Conservation (phyloP, 2,329 filamentous ascomycete genomes). For the Biscogniauxia marginata region DNA sequence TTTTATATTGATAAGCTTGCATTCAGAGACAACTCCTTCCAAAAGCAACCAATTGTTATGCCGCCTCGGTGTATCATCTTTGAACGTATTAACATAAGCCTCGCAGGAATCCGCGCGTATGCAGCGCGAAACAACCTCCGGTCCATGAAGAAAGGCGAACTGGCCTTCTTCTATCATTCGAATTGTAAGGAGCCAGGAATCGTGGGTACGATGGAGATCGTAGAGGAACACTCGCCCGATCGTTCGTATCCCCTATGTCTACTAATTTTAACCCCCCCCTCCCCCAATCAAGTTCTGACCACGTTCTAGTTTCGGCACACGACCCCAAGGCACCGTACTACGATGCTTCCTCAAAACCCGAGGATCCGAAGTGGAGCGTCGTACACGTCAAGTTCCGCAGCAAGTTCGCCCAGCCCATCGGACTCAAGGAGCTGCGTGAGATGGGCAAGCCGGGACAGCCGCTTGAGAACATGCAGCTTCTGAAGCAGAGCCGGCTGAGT, state of each 20-base stretch:
- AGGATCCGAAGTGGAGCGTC: constrained; percentile 78
- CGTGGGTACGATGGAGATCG: constrained; percentile 85
- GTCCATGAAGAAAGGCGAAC: constrained; percentile 85
- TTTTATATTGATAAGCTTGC: not conserved
- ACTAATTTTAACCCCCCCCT: not conserved
- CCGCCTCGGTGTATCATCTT: constrained; percentile 11
- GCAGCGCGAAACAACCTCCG: constrained; percentile 83
- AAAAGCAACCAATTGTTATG: constrained; percentile 7
- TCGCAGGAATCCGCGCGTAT: constrained; percentile 36
- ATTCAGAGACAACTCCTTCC: not conserved
- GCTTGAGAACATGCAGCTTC: constrained; percentile 75
- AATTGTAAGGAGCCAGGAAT: constrained; percentile 89
- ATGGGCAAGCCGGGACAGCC: constrained; percentile 55
- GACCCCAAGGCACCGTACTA: constrained; percentile 76
- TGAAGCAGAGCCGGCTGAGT: constrained; percentile 79
- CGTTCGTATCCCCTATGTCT: constrained; percentile 46
- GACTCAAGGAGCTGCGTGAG: constrained; percentile 68
- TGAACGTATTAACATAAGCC: constrained; percentile 14
- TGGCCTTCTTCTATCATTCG: constrained; percentile 96
- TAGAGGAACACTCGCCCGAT: constrained; percentile 79
- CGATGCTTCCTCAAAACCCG: constrained; percentile 69
- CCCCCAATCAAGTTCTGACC: constrained; percentile 16
- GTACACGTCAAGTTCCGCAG: constrained; percentile 85
- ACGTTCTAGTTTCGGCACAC: constrained; percentile 62
- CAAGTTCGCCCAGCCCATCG: constrained; percentile 73